Evolutionary conservation across 2,329 filamentous ascomycete genomes (phyloP).

Genomic region (Colletotrichum sublineola): DNA sequence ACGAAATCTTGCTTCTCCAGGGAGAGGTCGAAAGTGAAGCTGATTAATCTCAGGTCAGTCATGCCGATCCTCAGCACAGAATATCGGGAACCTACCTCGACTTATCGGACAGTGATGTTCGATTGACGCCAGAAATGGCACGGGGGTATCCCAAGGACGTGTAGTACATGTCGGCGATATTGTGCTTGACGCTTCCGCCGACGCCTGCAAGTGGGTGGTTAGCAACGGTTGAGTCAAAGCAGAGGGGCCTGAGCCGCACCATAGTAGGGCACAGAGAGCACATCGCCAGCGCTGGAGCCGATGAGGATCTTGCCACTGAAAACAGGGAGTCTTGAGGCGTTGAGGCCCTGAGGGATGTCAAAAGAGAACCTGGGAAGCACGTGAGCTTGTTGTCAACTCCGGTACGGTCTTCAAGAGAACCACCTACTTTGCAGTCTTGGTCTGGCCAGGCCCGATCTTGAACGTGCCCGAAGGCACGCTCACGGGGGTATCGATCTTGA

Average conservation of each 20-base stretch:
- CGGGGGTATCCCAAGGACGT: constrained; percentile 30
- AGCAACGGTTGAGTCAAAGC: background rate
- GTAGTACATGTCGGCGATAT: constrained; percentile 30
- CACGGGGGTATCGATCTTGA: constrained; percentile 25
- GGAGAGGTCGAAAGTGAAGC: constrained; percentile 46
- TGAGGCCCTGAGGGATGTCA: constrained; percentile 45
- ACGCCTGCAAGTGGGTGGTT: constrained; percentile 5
- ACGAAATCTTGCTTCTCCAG: constrained; percentile 47
- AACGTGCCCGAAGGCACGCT: constrained; percentile 36
- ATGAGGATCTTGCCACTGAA: constrained; percentile 53
- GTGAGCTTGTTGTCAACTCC: background rate
- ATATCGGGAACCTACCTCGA: constrained; percentile 2
- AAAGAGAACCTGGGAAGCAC: constrained; percentile 51
- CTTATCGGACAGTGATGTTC: constrained; percentile 25
- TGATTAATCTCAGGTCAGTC: background rate
- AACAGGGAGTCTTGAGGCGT: constrained; percentile 49
- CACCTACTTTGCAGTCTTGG: constrained; percentile 38
- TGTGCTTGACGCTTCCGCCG: constrained; percentile 37
- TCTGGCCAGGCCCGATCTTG: constrained; percentile 38
- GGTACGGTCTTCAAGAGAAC: background rate
- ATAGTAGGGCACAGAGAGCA: constrained; percentile 52
- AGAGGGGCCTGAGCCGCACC: constrained; percentile 35
- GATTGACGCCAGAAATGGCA: constrained; percentile 28
- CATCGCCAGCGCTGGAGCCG: constrained; percentile 50
- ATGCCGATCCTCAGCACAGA: no score